phyloP scores from a whole-genome alignment of 2,329 filamentous ascomycete genomes.

The Capronia americana region DNA sequence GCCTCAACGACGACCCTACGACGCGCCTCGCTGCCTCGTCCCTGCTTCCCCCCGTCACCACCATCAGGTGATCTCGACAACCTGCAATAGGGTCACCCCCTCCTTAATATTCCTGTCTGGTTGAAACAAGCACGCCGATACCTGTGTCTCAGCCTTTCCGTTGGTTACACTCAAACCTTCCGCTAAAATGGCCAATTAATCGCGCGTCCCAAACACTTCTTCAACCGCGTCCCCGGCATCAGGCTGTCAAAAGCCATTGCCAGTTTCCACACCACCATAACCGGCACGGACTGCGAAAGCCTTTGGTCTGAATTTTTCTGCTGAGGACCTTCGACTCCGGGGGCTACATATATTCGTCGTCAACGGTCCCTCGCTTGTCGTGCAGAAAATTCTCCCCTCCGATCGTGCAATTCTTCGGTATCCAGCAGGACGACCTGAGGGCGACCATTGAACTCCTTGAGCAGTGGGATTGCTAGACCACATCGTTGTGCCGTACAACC shows the following conservation, averaged over 20 bases:
- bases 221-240: constrained; percentile 1
- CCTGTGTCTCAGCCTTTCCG: constrained; percentile 12
- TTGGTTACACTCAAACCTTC: constrained; percentile 19
- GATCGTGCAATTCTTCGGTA: neutral
- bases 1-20: constrained; percentile 21
- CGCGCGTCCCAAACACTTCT: constrained; percentile 23
- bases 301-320: neutral
- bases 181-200: constrained; percentile 28
- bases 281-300: neutral
- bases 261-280: neutral
- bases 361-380: neutral
- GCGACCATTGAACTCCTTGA: neutral
- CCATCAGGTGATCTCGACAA: neutral
- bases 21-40: neutral
- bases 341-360: neutral
- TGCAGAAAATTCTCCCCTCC: neutral
- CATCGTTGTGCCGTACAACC: neutral
- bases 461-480: neutral
- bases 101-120: neutral
- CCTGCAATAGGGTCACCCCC: neutral
- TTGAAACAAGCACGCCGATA: neutral
- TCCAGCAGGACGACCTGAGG: neutral
- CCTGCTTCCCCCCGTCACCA: constrained; percentile 1
- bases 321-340: neutral
- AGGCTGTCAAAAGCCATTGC: neutral